A percentile compares a stretch with the other conserved stretches of the same genome.
Evolutionary conservation across 1,284 basidiomycete species (phyloP).

Genomic region (Spongiforma sp.): DNA sequence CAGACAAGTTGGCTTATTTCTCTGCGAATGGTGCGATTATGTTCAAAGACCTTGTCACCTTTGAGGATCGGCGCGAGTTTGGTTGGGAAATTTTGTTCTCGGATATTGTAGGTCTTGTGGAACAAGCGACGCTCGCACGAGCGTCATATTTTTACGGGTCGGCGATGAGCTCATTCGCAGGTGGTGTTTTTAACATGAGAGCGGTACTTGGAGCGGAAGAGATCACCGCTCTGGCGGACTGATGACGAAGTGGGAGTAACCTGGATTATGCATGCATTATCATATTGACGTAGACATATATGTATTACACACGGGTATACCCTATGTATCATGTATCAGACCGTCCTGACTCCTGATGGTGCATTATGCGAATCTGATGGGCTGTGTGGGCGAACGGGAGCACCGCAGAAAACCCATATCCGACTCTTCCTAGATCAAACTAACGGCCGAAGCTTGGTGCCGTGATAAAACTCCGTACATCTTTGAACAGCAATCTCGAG

Average conservation of each 20-base stretch:
- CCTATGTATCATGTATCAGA: no score
- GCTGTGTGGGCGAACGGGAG: constrained; percentile 35
- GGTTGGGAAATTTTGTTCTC: constrained; percentile 45
- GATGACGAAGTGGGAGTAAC: constrained; percentile 7
- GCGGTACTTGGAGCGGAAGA: constrained; percentile 35
- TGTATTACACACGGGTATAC: no score
- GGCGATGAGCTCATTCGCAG: constrained; percentile 46
- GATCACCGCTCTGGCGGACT: constrained; percentile 32
- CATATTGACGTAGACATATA: constrained; percentile 3
- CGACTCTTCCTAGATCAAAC: constrained; percentile 53
- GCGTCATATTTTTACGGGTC: constrained; percentile 46
- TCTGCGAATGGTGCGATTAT: constrained; percentile 41
- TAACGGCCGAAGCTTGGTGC: no score
- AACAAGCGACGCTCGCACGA: constrained; percentile 43
- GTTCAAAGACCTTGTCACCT: constrained; percentile 43
- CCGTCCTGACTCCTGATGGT: constrained; percentile 21
- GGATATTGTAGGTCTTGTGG: constrained; percentile 46
- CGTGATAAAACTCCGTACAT: no score
- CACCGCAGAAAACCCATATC: constrained; percentile 52
- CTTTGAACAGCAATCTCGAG: no score
- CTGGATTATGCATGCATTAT: background rate
- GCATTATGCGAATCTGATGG: constrained; percentile 36
- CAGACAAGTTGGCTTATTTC: constrained; percentile 38
- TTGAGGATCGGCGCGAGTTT: constrained; percentile 41
- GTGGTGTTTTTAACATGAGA: constrained; percentile 44